A percentile compares a stretch with the other conserved stretches of the same genome.
Conservation (phyloP, 768 basidiomycete species). For the Leccinum incarnatum region DNA sequence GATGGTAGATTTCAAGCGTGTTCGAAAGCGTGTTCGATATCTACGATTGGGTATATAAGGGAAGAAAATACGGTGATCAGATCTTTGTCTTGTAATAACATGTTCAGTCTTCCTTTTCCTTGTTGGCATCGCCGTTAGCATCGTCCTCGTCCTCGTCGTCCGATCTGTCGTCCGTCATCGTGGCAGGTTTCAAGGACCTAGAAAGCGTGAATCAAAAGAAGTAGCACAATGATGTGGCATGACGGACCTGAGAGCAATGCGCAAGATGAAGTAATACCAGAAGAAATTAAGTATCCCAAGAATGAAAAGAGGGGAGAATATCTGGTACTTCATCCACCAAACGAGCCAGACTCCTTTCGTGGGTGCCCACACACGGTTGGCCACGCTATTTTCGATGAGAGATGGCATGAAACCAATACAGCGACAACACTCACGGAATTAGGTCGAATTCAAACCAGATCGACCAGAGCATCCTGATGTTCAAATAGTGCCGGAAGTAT, state of each 20-base stretch:
- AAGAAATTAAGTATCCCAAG: conserved; percentile 87
- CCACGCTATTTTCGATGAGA: conserved; percentile 40
- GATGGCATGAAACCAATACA: neutral
- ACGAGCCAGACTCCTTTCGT: conserved; percentile 65
- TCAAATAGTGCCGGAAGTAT: conserved; percentile 93
- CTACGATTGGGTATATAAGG: conserved; percentile 8
- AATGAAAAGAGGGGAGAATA: conserved; percentile 70
- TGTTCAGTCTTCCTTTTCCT: conserved; percentile 32
- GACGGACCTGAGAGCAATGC: conserved; percentile 70
- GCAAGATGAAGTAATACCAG: conserved; percentile 86
- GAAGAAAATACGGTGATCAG: conserved; percentile 1
- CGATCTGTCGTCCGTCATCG: conserved; percentile 71
- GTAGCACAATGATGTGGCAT: neutral
- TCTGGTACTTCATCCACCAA: conserved; percentile 79
- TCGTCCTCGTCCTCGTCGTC: conserved; percentile 62
- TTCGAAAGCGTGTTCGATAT: neutral
- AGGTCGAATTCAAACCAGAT: conserved; percentile 77
- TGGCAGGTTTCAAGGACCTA: conserved; percentile 51
- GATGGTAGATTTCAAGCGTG: neutral
- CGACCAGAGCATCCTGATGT: conserved; percentile 82
- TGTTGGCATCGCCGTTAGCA: conserved; percentile 27
- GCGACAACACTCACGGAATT: conserved; percentile 58
- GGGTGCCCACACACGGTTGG: conserved; percentile 55
- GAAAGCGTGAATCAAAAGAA: conserved; percentile 6
- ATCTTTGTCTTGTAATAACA: conserved; percentile 1